Percentiles rank a stretch among this genome's conserved stretches.
phyloP scores from a whole-genome alignment of 495 filamentous ascomycete species.

The Pyrenopolyporus hunteri region DNA sequence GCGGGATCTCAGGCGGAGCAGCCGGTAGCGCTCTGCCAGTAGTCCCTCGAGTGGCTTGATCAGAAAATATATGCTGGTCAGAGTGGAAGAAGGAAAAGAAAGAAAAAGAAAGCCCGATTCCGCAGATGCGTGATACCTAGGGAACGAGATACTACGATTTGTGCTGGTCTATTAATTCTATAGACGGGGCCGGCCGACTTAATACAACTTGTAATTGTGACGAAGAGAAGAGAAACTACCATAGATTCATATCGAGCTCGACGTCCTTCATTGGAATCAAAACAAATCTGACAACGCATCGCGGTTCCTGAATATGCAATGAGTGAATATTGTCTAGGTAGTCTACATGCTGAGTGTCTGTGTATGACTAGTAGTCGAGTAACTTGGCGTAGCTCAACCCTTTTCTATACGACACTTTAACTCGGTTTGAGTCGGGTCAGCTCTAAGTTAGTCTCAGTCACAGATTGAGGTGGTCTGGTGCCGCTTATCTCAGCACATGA shows the following conservation, averaged over 20 bases:
- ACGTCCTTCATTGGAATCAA: slow-evolving; percentile 28
- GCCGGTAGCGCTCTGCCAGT: slow-evolving; percentile 9
- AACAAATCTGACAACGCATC: slow-evolving; percentile 11
- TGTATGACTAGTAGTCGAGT: background rate
- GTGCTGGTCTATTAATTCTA: slow-evolving; percentile 22
- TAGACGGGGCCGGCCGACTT: slow-evolving; percentile 31
- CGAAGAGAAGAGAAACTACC: slow-evolving; percentile 39
- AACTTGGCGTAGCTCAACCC: background rate
- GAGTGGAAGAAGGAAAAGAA: too few relatives aligned
- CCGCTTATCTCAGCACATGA: too few relatives aligned
- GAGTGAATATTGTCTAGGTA: too few relatives aligned
- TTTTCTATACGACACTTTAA: background rate
- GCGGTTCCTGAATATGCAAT: too few relatives aligned
- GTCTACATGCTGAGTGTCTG: too few relatives aligned
- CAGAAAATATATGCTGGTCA: slow-evolving; percentile 27
- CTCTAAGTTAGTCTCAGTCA: background rate
- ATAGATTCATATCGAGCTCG: slow-evolving; percentile 41
- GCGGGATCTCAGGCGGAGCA: slow-evolving; percentile 2
- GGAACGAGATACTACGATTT: slow-evolving; percentile 23
- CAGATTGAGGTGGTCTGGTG: background rate
- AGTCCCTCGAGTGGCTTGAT: slow-evolving; percentile 13
- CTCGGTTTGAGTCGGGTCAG: background rate
- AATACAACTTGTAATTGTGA: slow-evolving; percentile 35
- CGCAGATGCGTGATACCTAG: slow-evolving; percentile 14
- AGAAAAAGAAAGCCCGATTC: slow-evolving; percentile 10